These are phyloP conservation scores for Pelargonium fulgidum DNA, from an alignment of 441 rosid species.

Conservation along the genomic window DNA sequence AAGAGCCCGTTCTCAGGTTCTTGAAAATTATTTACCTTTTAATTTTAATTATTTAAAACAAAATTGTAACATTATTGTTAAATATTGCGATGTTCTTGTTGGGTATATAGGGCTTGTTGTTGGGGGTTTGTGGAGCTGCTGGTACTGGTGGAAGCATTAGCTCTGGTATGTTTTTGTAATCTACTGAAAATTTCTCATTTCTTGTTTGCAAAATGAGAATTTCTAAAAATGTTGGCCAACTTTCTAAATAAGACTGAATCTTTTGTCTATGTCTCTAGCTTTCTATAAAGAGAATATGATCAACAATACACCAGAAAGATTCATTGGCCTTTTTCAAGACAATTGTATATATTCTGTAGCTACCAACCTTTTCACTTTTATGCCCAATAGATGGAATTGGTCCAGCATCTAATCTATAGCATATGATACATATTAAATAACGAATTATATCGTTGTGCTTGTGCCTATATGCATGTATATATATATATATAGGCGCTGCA, in stretches of 20 bases:
- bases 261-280: not conserved
- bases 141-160: conserved; percentile 66
- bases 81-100: conserved; percentile 4
- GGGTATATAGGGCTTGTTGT: conserved; percentile 43
- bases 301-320: not conserved
- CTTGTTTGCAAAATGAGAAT: too few species aligned
- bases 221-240: conserved; percentile 17
- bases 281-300: too few species aligned
- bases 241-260: conserved; percentile 20
- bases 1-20: conserved; percentile 66
- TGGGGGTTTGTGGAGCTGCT: conserved; percentile 57
- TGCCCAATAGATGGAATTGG: conserved; percentile 1
- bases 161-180: conserved; percentile 47
- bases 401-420: not conserved
- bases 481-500: conserved; percentile 42
- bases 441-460: not conserved
- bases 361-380: conserved; percentile 15
- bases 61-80: not conserved
- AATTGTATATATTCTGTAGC: too few species aligned
- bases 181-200: too few species aligned
- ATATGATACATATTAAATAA: not conserved
- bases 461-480: too few species aligned
- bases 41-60: not conserved
- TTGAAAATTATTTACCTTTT: not conserved
- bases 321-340: conserved; percentile 17